Base-by-base conservation (phyloP, 805 yeast species). In the Sporopachydermia lactativora region DNA sequence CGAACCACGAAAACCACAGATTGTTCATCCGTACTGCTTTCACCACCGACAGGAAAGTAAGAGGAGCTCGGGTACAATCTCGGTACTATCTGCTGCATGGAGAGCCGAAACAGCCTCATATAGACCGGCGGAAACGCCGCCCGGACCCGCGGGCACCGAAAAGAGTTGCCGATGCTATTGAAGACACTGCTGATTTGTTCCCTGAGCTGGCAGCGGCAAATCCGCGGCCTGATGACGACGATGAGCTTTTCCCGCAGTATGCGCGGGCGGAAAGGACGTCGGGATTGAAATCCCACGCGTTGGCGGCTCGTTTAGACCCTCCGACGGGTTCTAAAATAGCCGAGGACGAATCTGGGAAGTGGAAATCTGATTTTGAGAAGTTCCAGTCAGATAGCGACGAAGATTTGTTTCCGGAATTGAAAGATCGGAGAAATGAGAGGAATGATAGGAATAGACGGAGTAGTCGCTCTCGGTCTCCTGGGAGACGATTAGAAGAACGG, bases 81-180 rank as follows among this genome's bases (percentile, higher is more conserved):
- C 57, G 81, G 34, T 80, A 77, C 57, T 80, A 80, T 58, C 60
- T 77, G 43, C 52, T 75, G 14, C 78, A 80, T 47, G 89, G 89
- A 3, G 86, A 77, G 52, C 89, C 86, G 2, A 73, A 73, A 11
- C 44, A 50, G 18, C 31, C 31, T 24, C 31, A 24, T 24, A 24
- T 24, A 8, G 31, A 44, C 42, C 18, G 52, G 49, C 35, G 52
- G 49, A 28, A 41, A 46, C 18, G 47, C 50, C 39, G 39, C 46
- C 54, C 41, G 48, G 54, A 44, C 31, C 44, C 24, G 41, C 31
- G 36, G 40, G 35, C 41, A 37, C 34, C 24, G 38, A 5, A 50
- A 49, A 35, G 42, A 42, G 35, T 36, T 40, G 17, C 35, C 35
- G 19, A 24, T 18, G 8, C 17, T 41, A n/a, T 15, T 36, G n/a